Base-by-base conservation (phyloP, 2,329 filamentous ascomycete species). In the Didymella lethalis region DNA sequence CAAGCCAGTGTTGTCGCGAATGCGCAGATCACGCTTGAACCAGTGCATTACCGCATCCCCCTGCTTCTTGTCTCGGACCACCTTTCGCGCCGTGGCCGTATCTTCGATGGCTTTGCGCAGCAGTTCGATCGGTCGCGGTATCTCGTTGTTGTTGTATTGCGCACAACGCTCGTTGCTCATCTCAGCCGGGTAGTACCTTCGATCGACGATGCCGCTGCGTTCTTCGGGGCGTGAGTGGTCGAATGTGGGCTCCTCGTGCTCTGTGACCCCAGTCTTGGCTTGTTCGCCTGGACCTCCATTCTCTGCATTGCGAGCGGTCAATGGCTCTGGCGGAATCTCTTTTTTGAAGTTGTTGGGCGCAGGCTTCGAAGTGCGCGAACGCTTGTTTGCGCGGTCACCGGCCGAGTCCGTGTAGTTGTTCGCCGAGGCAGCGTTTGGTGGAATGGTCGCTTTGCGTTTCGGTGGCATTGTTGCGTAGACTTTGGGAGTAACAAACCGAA, bases 11-110 rank as follows among this genome's bases (percentile, higher is more conserved):
- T 96, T 97, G 74, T 97, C 93, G 0, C 79, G 76, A 1, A 85
- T 82, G 2, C 93, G 85, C 49, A 96, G 78, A 74, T 97, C 93
- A 70, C 86, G 87, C 78, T 95, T 96, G 81, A 94, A 97, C 93
- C 93, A 97, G 77, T 96, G 91, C 0, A 96, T 85, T 0, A 96
- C 89, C 0, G 88, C 86, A 26, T 85, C 80, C 29, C 85, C 85
- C 0, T 43, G 20, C 29, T 62, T 62, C 7, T 59, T 61, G 0
- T 59, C 54, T 16, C 45, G 57, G 12, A 90, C 82, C 1, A 79
- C 75, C 28, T 82, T 79, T 8, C 90, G 83, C 34, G 77, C 74
- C 0, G 77, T 67, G 2, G 81, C 77, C 0, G 92, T 95, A 2
- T 88, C 84, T 25, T 82, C 73, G 5, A 93, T 81, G 0, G 88